Evolutionary conservation across 805 yeast species (phyloP), one percentile per base, ranked within the genome.

Genomic region (Metschnikowia matae): DNA sequence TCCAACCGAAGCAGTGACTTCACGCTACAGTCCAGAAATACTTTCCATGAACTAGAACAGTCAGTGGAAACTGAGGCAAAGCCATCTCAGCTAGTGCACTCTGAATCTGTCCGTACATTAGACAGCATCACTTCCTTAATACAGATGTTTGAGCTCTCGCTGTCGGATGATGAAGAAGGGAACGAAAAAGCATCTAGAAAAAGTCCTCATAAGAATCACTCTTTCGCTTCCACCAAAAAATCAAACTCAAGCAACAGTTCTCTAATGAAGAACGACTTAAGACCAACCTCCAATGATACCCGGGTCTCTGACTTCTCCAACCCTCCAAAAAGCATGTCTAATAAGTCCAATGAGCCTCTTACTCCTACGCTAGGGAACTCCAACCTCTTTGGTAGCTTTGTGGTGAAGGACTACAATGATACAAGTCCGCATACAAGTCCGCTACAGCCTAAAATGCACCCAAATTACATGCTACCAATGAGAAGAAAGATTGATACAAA

Each of bases 381-480:
- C 4, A 21, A 35, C 13, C 7, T 35, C 17, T 21, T 40, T 15
- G 32, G 33, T 1, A 38, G 42, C 29, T 47, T 48, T 11, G 41
- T 49, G 29, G 42, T 49, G 36, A 44, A 37, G 18, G 47, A 35
- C 2, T 40, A 37, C 41, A 34, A 34, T 33, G 56, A 52, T 33
- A 44, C 49, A 37, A 52, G 54, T 18, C 58, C 58, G 8, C 52
- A 52, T 33, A 44, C 49, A 37, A 52, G 54, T 18, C 58, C 58
- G 6, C 52, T 49, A 3, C 48, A 50, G 42, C 56, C 56, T 26
- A 51, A 42, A 31, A 50, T 53, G 52, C 58, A 50, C 37, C 43
- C 29, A 17, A 41, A 39, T 40, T 29, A 47, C 31, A 31, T 41
- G 35, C 26, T 31, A 15, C 34, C 37, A 8, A n/a, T 18, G 29